Base-by-base conservation (phyloP, 1,284 basidiomycete genomes). In the Mycena sp. region DNA sequence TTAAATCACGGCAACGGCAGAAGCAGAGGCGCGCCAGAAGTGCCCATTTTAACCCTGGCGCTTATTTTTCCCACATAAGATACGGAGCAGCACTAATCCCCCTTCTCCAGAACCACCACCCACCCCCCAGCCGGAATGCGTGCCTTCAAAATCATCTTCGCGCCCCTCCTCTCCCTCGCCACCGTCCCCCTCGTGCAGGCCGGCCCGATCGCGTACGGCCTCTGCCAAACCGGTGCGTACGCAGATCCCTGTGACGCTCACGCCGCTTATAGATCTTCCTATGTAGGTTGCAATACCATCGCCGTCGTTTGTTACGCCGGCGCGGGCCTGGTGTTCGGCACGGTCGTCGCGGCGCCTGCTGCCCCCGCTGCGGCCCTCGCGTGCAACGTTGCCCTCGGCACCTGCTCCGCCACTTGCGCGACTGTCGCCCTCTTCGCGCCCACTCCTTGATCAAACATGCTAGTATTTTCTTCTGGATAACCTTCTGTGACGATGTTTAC, bases 261-360 rank as follows among this genome's bases (percentile, higher is more conserved):
- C 23, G 10, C 21, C 4, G 4, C 32, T 38, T 16, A 25, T 57
- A 16, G 38, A n/a, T 16, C 14, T 23, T n/a, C n/a, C n/a, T 11
- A 38, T 0, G 6, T 58, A 88, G 87, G 86, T 0, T 88, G 87
- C 61, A 88, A 87, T 63, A 61, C 66, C 9, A 65, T 86, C 1
- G 85, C 68, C 0, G 83, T 85, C 0, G 74, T 84, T 0, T 88
- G 87, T 70, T 88, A 88, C 51, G 76, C 81, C 0, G 84, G 71
- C 0, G 86, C 85, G 0, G 85, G 86, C 0, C 74, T 80, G 52
- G 79, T 77, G 0, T 87, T 88, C 54, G 86, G 85, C 0, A 82
- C 85, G 17, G 68, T 84, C 9, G 66, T 83, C 43, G 74, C 82
- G 46, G 71, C 72, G 40, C 64, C 77, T 4, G 79, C 68, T 0